Conservation (phyloP, 306 rosid species). For the Cucumis cinereus region DNA sequence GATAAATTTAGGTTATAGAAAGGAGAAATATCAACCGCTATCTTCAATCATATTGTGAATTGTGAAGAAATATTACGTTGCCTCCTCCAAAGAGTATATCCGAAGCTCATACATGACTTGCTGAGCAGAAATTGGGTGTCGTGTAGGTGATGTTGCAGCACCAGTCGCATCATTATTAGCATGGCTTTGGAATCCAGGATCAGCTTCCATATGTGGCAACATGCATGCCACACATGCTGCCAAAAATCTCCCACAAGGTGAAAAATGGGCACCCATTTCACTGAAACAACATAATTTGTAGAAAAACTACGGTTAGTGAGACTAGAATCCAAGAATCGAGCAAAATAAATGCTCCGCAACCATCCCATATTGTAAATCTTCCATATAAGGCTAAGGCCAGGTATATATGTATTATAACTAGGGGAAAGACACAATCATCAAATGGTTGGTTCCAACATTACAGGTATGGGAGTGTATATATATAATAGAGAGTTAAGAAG, state of each 20-base stretch:
- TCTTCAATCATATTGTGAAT: background rate
- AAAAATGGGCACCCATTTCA: constrained; percentile 99
- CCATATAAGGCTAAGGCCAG: background rate
- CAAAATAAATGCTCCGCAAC: background rate
- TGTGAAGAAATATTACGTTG: constrained; percentile 45
- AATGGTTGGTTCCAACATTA: background rate
- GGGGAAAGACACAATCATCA: background rate
- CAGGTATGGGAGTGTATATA: background rate
- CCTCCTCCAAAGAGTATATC: constrained; percentile 88
- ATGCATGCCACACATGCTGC: constrained; percentile 98
- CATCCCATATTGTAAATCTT: background rate
- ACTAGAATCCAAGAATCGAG: background rate
- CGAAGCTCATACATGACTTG: constrained; percentile 90
- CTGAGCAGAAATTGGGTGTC: constrained; percentile 90
- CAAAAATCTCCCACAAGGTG: constrained; percentile 97
- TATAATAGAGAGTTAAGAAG: background rate
- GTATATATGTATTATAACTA: background rate
- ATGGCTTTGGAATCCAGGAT: constrained; percentile 60
- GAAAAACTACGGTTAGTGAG: constrained; percentile 4
- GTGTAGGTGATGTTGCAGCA: constrained; percentile 78
- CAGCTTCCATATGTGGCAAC: constrained; percentile 81
- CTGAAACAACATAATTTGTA: constrained; percentile 36
- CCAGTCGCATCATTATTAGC: constrained; percentile 48
- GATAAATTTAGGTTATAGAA: background rate
- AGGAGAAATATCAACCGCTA: constrained; percentile 1